Evolutionary conservation across 2,329 filamentous ascomycete genomes (phyloP).

Genomic region (Penicillium expansum): DNA sequence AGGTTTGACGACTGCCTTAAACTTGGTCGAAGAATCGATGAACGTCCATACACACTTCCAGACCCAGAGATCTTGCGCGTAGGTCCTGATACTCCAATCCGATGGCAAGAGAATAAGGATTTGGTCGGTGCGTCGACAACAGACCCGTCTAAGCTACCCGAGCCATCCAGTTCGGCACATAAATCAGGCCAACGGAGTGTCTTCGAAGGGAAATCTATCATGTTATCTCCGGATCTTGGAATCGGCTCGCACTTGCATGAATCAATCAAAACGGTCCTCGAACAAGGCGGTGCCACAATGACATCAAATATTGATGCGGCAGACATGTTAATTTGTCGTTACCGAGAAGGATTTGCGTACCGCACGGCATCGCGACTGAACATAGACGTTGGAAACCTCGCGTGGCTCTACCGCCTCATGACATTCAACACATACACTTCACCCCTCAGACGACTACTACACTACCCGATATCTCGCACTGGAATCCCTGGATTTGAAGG

Average conservation of each 20-base stretch:
- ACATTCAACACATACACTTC: constrained; percentile 86
- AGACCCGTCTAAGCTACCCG: constrained; percentile 43
- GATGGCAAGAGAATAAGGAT: constrained; percentile 57
- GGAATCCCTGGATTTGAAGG: constrained; percentile 77
- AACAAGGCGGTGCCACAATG: constrained; percentile 67
- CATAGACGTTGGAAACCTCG: constrained; percentile 85
- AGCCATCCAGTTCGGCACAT: constrained; percentile 28
- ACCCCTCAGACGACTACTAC: constrained; percentile 75
- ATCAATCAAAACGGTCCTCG: constrained; percentile 69
- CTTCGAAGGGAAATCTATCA: constrained; percentile 73
- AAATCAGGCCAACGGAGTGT: constrained; percentile 60
- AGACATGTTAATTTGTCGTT: constrained; percentile 84
- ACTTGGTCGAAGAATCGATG: constrained; percentile 85
- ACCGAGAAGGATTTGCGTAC: constrained; percentile 78
- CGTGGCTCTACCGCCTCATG: constrained; percentile 92
- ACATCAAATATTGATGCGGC: constrained; percentile 65
- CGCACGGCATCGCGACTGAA: constrained; percentile 68
- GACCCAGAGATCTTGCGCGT: constrained; percentile 76
- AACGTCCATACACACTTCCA: constrained; percentile 80
- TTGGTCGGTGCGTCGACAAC: constrained; percentile 66
- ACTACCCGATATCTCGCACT: constrained; percentile 78
- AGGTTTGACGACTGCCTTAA: constrained; percentile 97
- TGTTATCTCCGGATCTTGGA: constrained; percentile 71
- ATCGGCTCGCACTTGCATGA: constrained; percentile 65
- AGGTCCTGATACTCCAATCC: constrained; percentile 55